phyloP scores from a whole-genome alignment of 2,329 filamentous ascomycete species.

The Aspergillus clavatus region DNA sequence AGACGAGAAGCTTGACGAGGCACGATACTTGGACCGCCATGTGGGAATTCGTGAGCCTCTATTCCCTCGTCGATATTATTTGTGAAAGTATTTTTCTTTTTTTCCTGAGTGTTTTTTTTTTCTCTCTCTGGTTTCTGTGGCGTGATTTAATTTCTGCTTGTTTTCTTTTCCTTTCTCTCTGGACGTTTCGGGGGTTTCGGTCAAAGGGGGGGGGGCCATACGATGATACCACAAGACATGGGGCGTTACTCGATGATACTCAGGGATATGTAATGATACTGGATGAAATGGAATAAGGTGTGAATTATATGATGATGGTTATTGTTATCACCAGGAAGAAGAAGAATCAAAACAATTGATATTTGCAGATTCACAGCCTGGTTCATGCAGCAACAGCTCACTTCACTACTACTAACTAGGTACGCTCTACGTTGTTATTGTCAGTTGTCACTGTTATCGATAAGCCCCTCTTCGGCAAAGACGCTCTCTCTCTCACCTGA shows the following conservation, averaged over 20 bases:
- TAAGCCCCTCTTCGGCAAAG: constrained; percentile 19
- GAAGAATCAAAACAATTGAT: no score
- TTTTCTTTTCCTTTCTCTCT: constrained; percentile 4
- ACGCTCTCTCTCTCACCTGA: constrained; percentile 2
- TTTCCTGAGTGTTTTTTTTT: not conserved
- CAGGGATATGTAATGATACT: not conserved
- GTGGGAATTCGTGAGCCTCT: constrained; percentile 17
- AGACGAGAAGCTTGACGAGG: constrained; percentile 15
- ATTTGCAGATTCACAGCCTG: no score
- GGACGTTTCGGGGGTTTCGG: constrained; percentile 2
- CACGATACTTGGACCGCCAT: constrained; percentile 9
- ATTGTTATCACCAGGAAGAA: no score
- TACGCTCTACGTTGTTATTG: not conserved
- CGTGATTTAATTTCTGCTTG: not conserved
- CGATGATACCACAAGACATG: not conserved
- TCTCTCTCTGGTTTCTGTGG: no score
- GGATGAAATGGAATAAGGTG: not conserved
- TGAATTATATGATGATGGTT: no score
- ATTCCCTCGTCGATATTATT: constrained; percentile 12
- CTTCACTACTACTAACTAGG: not conserved
- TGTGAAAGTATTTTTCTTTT: not conserved
- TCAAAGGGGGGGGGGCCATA: constrained; percentile 5
- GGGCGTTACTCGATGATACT: not conserved
- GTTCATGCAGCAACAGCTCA: no score
- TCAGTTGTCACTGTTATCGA: constrained; percentile 12